Evolutionary conservation across 2,329 filamentous ascomycete genomes (phyloP), one percentile per base, ranked within the genome.

Genomic region (Bipolaris gigantea): DNA sequence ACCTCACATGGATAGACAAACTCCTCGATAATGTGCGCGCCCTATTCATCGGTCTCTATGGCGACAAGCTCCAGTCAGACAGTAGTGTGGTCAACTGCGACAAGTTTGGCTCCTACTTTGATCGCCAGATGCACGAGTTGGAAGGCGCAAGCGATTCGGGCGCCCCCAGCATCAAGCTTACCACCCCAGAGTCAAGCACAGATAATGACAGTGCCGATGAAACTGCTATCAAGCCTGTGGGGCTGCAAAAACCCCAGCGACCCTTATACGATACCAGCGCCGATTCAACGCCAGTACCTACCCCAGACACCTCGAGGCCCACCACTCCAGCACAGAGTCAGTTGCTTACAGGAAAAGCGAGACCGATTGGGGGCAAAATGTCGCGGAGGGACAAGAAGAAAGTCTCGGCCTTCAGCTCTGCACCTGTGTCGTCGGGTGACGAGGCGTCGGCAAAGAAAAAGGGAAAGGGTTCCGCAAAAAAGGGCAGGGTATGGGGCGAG

Each of bases 1-100:
- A 97, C 75, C 84, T 99, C 8, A 92, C 90, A 11, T 99, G 95
- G 94, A 90, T 97, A 61, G 94, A 99, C 75, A 92, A 94, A 74
- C 87, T 99, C 43, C 86, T 99, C 63, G 93, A 97, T 70, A 96
- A 97, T 69, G 91, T 97, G 67, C 90, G 88, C 73, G 92, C 89
- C 9, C 87, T 99, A 32, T 99, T 97, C 71, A 83, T 94, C 62
- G 89, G 92, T 61, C 82, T 97, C 25, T 99, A 97, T 73, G 89
- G 87, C 63, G 88, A 94, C 54, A 89, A 96, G 74, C 79, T 99
- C 50, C 92, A 86, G 73, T 89, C 89, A 23, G 85, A 93, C 71
- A 89, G 87, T 10, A 91, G 89, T 49, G 81, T 89, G 19, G 81
- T 94, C 53, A 85, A 92, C 71, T 96, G 92, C 76, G 73, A 80